Evolutionary conservation across 768 basidiomycete genomes (phyloP).

Genomic region (Gloeostereum incarnatum): DNA sequence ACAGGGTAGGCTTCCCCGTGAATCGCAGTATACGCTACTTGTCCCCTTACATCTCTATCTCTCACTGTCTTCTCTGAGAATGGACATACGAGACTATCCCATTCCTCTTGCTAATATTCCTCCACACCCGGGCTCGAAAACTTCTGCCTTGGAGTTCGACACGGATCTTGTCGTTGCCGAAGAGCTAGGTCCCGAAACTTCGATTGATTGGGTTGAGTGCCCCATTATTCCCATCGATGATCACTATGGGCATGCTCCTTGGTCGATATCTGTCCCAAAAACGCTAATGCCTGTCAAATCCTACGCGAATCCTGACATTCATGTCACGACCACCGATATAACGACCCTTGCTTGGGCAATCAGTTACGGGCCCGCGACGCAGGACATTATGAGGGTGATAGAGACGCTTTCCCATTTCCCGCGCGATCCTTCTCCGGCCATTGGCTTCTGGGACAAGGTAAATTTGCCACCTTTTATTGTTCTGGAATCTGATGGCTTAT

Average conservation of each 20-base stretch:
- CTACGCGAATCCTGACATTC: conserved; percentile 69
- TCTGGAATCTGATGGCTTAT: conserved; percentile 1
- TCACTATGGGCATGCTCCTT: conserved; percentile 35
- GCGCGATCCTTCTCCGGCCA: conserved; percentile 68
- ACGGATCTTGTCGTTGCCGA: conserved; percentile 81
- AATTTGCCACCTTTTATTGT: conserved; percentile 9
- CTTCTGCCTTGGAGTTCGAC: conserved; percentile 52
- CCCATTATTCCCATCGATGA: conserved; percentile 51
- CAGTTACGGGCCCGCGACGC: conserved; percentile 77
- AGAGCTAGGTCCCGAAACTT: conserved; percentile 63
- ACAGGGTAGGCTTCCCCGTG: conserved; percentile 63
- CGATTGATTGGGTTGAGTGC: conserved; percentile 67
- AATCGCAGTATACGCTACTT: conserved; percentile 70
- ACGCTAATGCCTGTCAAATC: conserved; percentile 95
- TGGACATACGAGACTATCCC: conserved; percentile 81
- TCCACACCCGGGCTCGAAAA: conserved; percentile 23
- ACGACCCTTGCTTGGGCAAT: conserved; percentile 85
- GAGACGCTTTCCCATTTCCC: conserved; percentile 75
- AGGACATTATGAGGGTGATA: conserved; percentile 77
- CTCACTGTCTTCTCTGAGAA: conserved; percentile 46
- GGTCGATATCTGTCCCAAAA: conserved; percentile 68
- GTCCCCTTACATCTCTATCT: conserved; percentile 76
- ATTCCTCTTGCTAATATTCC: conserved; percentile 77
- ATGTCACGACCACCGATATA: conserved; percentile 50
- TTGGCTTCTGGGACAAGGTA: conserved; percentile 97